Base-by-base conservation (phyloP, 306 rosid species). In the Castanea mollissima region DNA sequence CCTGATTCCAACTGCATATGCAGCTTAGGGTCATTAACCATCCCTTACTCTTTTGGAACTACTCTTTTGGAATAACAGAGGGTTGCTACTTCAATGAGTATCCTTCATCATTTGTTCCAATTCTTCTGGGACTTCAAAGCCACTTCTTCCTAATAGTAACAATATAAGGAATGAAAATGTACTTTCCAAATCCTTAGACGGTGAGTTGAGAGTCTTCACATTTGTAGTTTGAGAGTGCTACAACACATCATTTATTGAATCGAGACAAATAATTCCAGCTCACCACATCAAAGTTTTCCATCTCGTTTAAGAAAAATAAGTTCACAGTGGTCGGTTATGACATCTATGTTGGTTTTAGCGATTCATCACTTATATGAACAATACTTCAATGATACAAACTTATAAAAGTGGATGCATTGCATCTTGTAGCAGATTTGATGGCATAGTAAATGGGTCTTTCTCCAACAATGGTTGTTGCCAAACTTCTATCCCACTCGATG, bases 391-490 rank as follows among this genome's bases (percentile, higher is more conserved):
- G 1, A 10, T 88, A 10, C 5, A 64, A 41, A 2, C 69, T 9
- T 4, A 13, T 2, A 0, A 51, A 23, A 5, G 51, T 68, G 1
- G 25, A 2, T 2, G 27, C 27, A 25, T 25, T 25, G 27, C 27
- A 25, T 25, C 27, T 1, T 25, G 1, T 25, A 25, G 27, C 27
- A 25, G 27, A 25, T 25, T 25, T 25, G 27, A 25, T 25, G 27
- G 1, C 27, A 25, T 25, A 25, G 27, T 25, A 25, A 56, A 84
- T 1, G 79, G 79, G 4, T 2, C 80, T 1, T 91, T 91, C 57
- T 69, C 78, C 0, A 89, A 88, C 11, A 23, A 31, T 0, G 91
- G 91, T 2, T 89, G 91, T 59, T 87, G 92, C 63, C 77, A 84
- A 51, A 34, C 78, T 25, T 11, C 31, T 1, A 74, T 89, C 16